phyloP scores from a whole-genome alignment of 306 rosid genomes.

The Quercus engelmannii region DNA sequence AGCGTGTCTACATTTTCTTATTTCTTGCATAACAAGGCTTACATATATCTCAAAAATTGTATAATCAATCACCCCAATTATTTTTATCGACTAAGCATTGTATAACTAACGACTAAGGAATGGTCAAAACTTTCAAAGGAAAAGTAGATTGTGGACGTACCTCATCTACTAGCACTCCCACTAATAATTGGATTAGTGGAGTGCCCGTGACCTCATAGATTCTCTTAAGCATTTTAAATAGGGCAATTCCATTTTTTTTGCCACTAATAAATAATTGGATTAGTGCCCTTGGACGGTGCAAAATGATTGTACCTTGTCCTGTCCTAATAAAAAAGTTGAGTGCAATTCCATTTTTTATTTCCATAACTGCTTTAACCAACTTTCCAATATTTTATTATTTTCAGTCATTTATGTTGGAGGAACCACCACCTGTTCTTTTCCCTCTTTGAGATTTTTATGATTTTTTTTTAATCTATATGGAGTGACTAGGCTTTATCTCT shows the following conservation, averaged over 20 bases:
- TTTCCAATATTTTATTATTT: constrained; percentile 21
- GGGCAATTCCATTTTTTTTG: too few species aligned
- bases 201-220: constrained; percentile 26
- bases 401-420: constrained; percentile 1
- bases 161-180: constrained; percentile 27
- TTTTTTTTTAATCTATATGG: constrained; percentile 13
- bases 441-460: neutral
- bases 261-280: too few species aligned
- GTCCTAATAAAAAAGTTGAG: constrained; percentile 3
- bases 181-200: constrained; percentile 28
- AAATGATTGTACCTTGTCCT: constrained; percentile 3
- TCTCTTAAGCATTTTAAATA: constrained; percentile 28
- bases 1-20: too few species aligned
- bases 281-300: constrained; percentile 30
- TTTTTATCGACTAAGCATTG: too few species aligned
- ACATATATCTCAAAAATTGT: too few species aligned
- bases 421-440: neutral
- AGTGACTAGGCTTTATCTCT: neutral
- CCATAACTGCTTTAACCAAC: constrained; percentile 23
- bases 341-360: constrained; percentile 27
- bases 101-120: too few species aligned
- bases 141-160: neutral
- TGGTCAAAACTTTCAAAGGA: too few species aligned
- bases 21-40: too few species aligned
- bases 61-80: too few species aligned